Base-by-base conservation (phyloP, 1,284 basidiomycete species). In the Puccinia triticina region DNA sequence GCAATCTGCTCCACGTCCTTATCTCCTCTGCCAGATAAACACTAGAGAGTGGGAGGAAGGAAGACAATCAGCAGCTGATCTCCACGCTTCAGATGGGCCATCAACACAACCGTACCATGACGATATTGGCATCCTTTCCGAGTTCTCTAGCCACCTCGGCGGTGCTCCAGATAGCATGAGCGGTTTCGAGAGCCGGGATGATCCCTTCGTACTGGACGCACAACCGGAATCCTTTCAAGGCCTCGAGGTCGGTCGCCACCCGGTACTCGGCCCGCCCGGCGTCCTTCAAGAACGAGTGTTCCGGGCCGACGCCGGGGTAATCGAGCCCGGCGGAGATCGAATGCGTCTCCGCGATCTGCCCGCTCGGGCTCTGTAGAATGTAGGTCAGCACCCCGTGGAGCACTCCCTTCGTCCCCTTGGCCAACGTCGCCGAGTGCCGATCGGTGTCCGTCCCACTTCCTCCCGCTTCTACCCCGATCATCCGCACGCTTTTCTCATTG, bases 311-410 rank as follows among this genome's bases (percentile, higher is more conserved):
- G 85, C 94, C 87, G 83, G 89, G 86, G 87, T 94, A 95, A 87
- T 95, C 93, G 71, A 97, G 89, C 57, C 96, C 97, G 75, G 97
- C 96, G 85, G 93, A 95, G 88, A 99, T 93, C 26, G 95, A 98
- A 88, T 99, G 95, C n/a, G 97, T 98, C 87, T 98, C 96, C 84
- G 93, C 92, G 86, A 99, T 96, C 88, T 99, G 97, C 48, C 97
- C 97, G 43, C 91, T 91, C 66, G 90, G 87, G 29, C 72, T 74
- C 88, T 99, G 97, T 21, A 99, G 90, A 84, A 99, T 91, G 88
- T 98, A 98, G 14, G 97, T 98, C 85, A 93, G 90, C 37, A 96
- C 95, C 83, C 97, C 97, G 88, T 99, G 97, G 66, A 99, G 90
- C 66, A 99, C 96, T 84, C 97, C 97, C 0, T 94, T 93, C 50